Evolutionary conservation across 2,329 filamentous ascomycete genomes (phyloP), one percentile per base, ranked within the genome.

Genomic region (Ophiocordyceps camponoti-floridani): DNA sequence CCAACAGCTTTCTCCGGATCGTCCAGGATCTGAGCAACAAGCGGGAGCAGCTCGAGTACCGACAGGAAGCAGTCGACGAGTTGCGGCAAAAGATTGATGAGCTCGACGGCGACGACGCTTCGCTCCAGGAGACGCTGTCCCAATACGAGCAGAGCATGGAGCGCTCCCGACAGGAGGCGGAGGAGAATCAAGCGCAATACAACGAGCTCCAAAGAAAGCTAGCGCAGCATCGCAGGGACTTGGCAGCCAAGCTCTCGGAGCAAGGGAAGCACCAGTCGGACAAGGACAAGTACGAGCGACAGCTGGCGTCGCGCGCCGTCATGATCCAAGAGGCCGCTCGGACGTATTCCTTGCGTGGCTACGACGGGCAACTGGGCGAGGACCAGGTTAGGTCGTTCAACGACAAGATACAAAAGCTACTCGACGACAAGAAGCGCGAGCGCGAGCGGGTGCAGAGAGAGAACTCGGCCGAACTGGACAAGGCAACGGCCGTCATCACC

Each of bases 231-330:
- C 69, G 73, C 31, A 64, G 57, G 35, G 59, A 67, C 4, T 58
- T 75, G 40, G 70, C 71, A 1, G 51, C 56, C 19, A 77, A 77
- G 52, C 65, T 75, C 35, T 65, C 73, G 1, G 81, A 87, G 52
- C 72, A 77, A 52, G 89, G 89, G 40, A 84, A 81, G 51, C 79
- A 82, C 52, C 77, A 91, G 59, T 89, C 88, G 2, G 82, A 94
- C 56, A 87, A 89, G 63, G 81, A 84, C 49, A 84, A 82, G 53
- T 85, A 91, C 56, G 85, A 95, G 56, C 76, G 82, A 4, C 84
- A 95, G 51, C 58, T 94, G 4, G 68, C 76, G 52, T 68, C 74
- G 41, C 82, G 89, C 37, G 72, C 81, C 54, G 70, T 73, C 10
- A 73, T 94, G 59, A 77, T 95, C 45, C 85, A 79, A 50, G 79